Percentiles rank a stretch among this genome's conserved stretches.
These are phyloP conservation scores for Malassezia sympodialis DNA, from an alignment of 1,284 basidiomycete species.

Conservation along the genomic window DNA sequence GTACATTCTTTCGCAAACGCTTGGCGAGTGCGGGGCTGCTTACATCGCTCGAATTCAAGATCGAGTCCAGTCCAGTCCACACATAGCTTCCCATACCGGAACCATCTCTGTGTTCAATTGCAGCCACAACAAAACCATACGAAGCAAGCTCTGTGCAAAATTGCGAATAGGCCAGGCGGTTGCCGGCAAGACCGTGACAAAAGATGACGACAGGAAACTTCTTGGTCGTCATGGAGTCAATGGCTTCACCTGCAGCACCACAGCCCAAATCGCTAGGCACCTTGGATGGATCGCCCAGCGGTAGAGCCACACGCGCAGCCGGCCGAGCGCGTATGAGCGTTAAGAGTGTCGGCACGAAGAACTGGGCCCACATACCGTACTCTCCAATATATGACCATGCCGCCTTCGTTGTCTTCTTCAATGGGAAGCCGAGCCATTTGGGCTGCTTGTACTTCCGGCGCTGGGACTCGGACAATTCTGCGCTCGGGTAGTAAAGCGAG, in stretches of 20 bases:
- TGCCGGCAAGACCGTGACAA: slow-evolving; percentile 35
- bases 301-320: slow-evolving; percentile 22
- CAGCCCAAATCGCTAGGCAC: slow-evolving; percentile 3
- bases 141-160: slow-evolving; percentile 36
- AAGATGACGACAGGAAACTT: slow-evolving; percentile 38
- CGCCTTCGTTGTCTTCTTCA: slow-evolving; percentile 20
- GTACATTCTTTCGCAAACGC: background rate
- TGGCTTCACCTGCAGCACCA: background rate
- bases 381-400: slow-evolving; percentile 31
- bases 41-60: background rate
- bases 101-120: slow-evolving; percentile 54
- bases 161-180: slow-evolving; percentile 36
- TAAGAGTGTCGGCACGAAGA: slow-evolving; percentile 26
- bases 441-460: slow-evolving; percentile 19
- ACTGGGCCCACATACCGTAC: slow-evolving; percentile 27
- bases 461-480: slow-evolving; percentile 9
- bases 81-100: slow-evolving; percentile 51
- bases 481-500: slow-evolving; percentile 32
- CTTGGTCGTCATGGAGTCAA: background rate
- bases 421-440: slow-evolving; percentile 30
- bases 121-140: slow-evolving; percentile 48
- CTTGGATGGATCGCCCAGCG: slow-evolving; percentile 25
- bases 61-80: slow-evolving; percentile 5
- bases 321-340: slow-evolving; percentile 20
- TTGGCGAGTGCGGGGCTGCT: background rate